A percentile compares a stretch with the other conserved stretches of the same genome.
These are phyloP conservation scores for Fusarium kyushuense DNA, from an alignment of 2,329 filamentous ascomycete species.

Conservation along the genomic window DNA sequence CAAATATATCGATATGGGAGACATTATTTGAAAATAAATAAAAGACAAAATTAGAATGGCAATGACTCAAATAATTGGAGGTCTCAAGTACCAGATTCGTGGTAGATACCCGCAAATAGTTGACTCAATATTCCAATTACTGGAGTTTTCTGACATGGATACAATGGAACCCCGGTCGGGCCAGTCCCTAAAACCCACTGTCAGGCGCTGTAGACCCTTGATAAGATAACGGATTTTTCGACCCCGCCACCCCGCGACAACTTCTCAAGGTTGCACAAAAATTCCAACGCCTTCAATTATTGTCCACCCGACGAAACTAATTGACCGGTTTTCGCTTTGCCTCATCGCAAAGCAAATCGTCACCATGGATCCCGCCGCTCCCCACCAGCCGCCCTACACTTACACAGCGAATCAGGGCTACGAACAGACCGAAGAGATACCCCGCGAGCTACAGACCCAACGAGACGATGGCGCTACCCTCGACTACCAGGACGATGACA, in stretches of 20 bases:
- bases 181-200: slow-evolving; percentile 17
- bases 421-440: slow-evolving; percentile 53
- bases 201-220: slow-evolving; percentile 11
- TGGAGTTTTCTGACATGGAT: neutral
- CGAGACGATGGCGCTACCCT: slow-evolving; percentile 43
- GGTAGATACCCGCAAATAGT: neutral
- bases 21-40: too few species aligned
- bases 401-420: slow-evolving; percentile 61
- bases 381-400: slow-evolving; percentile 60
- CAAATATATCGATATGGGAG: too few species aligned
- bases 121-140: neutral
- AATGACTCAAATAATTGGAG: too few species aligned
- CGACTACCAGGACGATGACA: slow-evolving; percentile 40
- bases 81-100: neutral
- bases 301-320: slow-evolving; percentile 3
- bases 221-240: slow-evolving; percentile 44
- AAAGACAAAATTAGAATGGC: too few species aligned
- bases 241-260: slow-evolving; percentile 38
- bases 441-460: slow-evolving; percentile 50
- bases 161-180: too few species aligned
- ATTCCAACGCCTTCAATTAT: slow-evolving; percentile 34
- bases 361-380: slow-evolving; percentile 52
- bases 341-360: slow-evolving; percentile 9
- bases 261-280: slow-evolving; percentile 43
- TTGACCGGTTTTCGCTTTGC: neutral